Evolutionary conservation across 148 eudicot genomes (phyloP).

Genomic region (Camellia granthamiana): DNA sequence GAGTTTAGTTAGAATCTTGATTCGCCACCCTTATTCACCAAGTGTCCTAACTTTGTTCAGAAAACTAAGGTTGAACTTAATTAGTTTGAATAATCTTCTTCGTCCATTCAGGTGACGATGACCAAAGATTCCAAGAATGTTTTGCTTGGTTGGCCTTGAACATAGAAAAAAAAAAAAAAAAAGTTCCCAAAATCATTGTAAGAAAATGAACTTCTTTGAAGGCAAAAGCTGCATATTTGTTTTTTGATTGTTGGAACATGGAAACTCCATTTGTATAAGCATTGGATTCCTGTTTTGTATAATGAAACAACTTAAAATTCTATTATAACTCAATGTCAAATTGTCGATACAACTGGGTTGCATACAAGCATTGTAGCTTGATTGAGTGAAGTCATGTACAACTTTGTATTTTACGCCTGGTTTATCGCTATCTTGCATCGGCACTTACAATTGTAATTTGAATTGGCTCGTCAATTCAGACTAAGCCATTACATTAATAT

Average conservation of each 20-base stretch:
- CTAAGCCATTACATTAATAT: not conserved
- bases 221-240: not conserved
- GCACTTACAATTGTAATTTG: not conserved
- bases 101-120: no score
- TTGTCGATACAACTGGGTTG: not conserved
- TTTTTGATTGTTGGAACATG: not conserved
- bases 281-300: not conserved
- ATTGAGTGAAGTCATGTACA: not conserved
- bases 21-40: no score
- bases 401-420: not conserved
- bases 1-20: no score
- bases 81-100: no score
- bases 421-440: not conserved
- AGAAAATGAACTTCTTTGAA: not conserved
- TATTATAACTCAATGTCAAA: not conserved
- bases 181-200: no score
- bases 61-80: no score
- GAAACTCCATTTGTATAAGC: not conserved
- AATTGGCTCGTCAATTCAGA: not conserved
- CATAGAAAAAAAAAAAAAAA: no score
- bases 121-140: no score
- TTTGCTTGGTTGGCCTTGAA: no score
- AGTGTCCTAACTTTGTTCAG: no score
- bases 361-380: not conserved
- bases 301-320: not conserved